Evolutionary conservation across 78 protist genomes (phyloP), one percentile per base, ranked within the genome.

Genomic region (Acrasis kona): DNA sequence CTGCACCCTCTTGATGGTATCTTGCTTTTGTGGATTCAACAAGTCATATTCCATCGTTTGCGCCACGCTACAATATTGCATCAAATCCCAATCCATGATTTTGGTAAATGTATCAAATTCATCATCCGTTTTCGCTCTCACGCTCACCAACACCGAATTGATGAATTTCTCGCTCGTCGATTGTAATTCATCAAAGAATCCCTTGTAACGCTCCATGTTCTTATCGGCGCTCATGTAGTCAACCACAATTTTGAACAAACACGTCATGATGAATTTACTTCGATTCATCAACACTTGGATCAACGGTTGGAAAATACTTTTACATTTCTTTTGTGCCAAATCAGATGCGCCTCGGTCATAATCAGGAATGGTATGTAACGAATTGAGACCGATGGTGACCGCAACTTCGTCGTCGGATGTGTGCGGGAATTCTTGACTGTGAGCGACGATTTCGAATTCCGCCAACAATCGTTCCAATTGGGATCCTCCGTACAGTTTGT

Each of bases 401-500:
- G 91, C 91, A 28, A 87, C 91, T 65, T 87, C 91, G 37, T 82
- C 71, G 41, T 77, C 77, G 0, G 87, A 81, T 10, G 91, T 87
- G 19, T 69, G 80, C n/a, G 91, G 91, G 34, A 87, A 87, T 10
- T 87, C 91, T 64, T 77, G 39, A 0, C 78, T 58, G 29, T 87
- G 91, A 36, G 78, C 84, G 27, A 87, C 91, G 69, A 78, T 78
- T 32, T 87, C 91, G 28, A 87, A 80, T 30, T 87, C 91, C 36
- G 71, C 83, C 28, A 87, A 12, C 0, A 87, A 82, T 32, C 91
- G 65, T 27, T 82, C 91, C 10, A 69, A 83, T 34, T 87, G 91
- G 12, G 89, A 82, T 34, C 91, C 91, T 67, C 91, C 91, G 35
- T 87, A 87, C 3, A 87, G 64, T 34, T 28, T 65, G n/a, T 70